Conservation (phyloP, 192 early-diverging fungal genomes). For the Podila verticillata region DNA sequence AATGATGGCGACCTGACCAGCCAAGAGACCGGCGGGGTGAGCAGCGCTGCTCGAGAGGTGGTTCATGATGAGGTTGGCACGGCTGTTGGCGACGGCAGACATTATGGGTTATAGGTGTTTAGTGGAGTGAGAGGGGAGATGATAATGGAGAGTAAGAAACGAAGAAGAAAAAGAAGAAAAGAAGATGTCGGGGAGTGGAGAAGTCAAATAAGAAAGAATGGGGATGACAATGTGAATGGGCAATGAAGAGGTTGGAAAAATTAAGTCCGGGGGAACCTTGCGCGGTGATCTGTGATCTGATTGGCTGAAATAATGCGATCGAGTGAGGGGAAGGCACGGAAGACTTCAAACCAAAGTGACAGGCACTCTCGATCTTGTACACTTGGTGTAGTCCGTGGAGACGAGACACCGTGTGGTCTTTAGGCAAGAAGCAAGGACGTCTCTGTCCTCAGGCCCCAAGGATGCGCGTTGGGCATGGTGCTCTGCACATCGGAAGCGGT, state of each 20-base stretch:
- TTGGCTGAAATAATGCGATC: neutral
- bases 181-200: neutral
- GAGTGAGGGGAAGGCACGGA: neutral
- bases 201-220: neutral
- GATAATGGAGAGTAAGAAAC: neutral
- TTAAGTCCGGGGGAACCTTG: neutral
- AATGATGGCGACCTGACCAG: slow-evolving; percentile 69
- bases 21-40: slow-evolving; percentile 59
- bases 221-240: neutral
- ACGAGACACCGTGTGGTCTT: no score
- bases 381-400: no score
- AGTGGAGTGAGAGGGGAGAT: neutral
- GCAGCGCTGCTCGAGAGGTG: slow-evolving; percentile 50
- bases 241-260: neutral
- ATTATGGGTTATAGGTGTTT: neutral
- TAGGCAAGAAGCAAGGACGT: no score
- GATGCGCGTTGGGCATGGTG: no score
- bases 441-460: no score
- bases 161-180: neutral
- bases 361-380: no score
- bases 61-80: slow-evolving; percentile 22
- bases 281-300: neutral
- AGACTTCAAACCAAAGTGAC: no score
- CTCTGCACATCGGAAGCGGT: no score
- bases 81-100: slow-evolving; percentile 22